Evolutionary conservation across 805 yeast genomes (phyloP).

Genomic region (Saturnispora besseyi): DNA sequence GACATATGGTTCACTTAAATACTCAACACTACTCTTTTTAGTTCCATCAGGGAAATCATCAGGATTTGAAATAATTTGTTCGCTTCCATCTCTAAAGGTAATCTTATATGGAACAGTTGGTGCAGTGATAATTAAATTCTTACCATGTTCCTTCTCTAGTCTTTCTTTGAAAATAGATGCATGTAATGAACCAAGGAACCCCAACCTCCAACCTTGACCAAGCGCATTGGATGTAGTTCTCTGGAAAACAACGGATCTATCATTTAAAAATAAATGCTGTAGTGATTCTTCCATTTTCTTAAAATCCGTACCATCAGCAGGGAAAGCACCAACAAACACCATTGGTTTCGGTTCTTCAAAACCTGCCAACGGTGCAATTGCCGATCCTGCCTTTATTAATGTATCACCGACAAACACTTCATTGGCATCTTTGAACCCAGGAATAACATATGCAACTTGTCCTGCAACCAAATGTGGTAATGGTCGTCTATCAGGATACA

Average conservation of each 20-base stretch:
- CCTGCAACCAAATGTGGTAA: conserved; percentile 68
- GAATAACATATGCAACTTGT: conserved; percentile 90
- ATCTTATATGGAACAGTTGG: conserved; percentile 93
- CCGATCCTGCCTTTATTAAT: conserved; percentile 48
- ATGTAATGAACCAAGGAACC: conserved; percentile 88
- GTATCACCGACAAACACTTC: conserved; percentile 94
- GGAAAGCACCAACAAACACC: conserved; percentile 98
- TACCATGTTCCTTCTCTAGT: conserved; percentile 88
- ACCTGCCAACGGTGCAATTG: conserved; percentile 78
- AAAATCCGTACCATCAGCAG: conserved; percentile 90
- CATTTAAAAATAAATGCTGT: conserved; percentile 81
- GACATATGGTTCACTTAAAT: conserved; percentile 76
- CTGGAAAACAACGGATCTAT: conserved; percentile 81
- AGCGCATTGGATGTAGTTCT: conserved; percentile 89
- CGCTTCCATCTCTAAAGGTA: conserved; percentile 55
- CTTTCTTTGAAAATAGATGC: conserved; percentile 93
- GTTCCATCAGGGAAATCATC: conserved; percentile 77
- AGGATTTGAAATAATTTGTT: conserved; percentile 71
- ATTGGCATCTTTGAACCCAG: conserved; percentile 81
- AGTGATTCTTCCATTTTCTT: conserved; percentile 83
- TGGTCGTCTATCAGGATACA: conserved; percentile 81
- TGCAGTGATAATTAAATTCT: conserved; percentile 82
- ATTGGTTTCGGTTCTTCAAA: conserved; percentile 96
- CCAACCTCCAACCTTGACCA: conserved; percentile 97
- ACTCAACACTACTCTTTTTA: conserved; percentile 32